Base-by-base conservation (phyloP, 306 rosid genomes). In the Inga laurina region DNA sequence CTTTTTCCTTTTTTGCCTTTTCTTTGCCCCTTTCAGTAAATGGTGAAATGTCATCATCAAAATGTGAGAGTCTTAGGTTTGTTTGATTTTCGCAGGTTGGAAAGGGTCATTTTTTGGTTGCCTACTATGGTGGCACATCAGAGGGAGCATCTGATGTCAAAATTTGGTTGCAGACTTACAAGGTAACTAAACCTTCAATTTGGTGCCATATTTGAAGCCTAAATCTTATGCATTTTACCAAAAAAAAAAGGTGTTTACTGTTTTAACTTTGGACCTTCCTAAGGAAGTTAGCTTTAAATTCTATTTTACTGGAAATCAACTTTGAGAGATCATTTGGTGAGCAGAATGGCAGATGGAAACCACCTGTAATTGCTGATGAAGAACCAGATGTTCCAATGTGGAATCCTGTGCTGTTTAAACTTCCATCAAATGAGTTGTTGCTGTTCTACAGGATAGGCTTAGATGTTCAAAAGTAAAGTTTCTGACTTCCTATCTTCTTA, bases 91-190 rank as follows among this genome's bases (percentile, higher is more conserved):
- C 49, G 41, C 82, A 95, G 98, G 96, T 91, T 82, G 89, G 73
- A 59, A 89, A 91, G 79, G 91, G 83, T 77, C 94, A 93, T 76
- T 92, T 91, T 82, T 84, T 95, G 90, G 92, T 92, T 77, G 93
- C 98, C 39, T 95, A 89, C 76, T 95, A 83, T 76, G 97, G 97
- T 69, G 97, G 98, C 71, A 57, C 94, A 46, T 64, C 82, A 0
- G 98, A 93, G 88, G 93, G 98, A 22, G 97, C 95, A 19, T 90
- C 93, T 65, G 98, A 95, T 87, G 98, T 95, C 82, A 95, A 93
- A 89, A 95, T 95, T 83, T 95, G 98, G 97, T 76, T 93, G 88
- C 99, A 95, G 74, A 81, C 91, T 18, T 88, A 83, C 88, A 89
- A 92, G 97, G 98, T 91, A 86, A 49, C 9, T 12, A 13, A 65